phyloP scores from a whole-genome alignment of 352 stramenopile species.

The Phytophthora idaei region DNA sequence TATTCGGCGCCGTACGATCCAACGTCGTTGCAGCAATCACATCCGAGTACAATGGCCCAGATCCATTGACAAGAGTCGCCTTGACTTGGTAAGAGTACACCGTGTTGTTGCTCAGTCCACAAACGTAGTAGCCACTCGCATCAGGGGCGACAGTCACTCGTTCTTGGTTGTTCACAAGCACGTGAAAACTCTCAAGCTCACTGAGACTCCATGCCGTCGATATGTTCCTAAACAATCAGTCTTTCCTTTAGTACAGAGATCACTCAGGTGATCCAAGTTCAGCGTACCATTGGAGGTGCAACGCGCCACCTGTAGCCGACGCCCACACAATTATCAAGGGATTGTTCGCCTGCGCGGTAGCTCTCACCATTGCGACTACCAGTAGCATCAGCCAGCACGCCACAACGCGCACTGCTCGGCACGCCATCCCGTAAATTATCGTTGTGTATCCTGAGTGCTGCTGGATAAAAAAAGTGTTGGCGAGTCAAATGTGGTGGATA shows the following conservation, averaged over 20 bases:
- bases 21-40: slow-evolving; percentile 34
- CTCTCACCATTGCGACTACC: neutral
- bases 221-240: slow-evolving; percentile 26
- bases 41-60: slow-evolving; percentile 32
- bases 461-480: neutral
- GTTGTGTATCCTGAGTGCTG: neutral
- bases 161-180: slow-evolving; percentile 35
- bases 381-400: slow-evolving; percentile 14
- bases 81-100: slow-evolving; percentile 38
- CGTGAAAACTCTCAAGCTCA: slow-evolving; percentile 30
- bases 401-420: neutral
- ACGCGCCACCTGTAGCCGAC: slow-evolving; percentile 33
- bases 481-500: slow-evolving; percentile 18
- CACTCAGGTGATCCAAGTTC: neutral
- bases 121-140: slow-evolving; percentile 31
- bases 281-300: slow-evolving; percentile 43
- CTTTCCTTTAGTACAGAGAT: neutral
- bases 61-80: slow-evolving; percentile 13
- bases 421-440: neutral
- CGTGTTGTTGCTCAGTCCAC: slow-evolving; percentile 43
- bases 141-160: neutral
- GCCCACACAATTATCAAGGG: slow-evolving; percentile 15
- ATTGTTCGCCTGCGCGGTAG: slow-evolving; percentile 14
- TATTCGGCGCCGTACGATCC: slow-evolving; percentile 21
- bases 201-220: slow-evolving; percentile 31